phyloP scores from a whole-genome alignment of 2,329 filamentous ascomycete genomes.

The Orbilia oligospora region DNA sequence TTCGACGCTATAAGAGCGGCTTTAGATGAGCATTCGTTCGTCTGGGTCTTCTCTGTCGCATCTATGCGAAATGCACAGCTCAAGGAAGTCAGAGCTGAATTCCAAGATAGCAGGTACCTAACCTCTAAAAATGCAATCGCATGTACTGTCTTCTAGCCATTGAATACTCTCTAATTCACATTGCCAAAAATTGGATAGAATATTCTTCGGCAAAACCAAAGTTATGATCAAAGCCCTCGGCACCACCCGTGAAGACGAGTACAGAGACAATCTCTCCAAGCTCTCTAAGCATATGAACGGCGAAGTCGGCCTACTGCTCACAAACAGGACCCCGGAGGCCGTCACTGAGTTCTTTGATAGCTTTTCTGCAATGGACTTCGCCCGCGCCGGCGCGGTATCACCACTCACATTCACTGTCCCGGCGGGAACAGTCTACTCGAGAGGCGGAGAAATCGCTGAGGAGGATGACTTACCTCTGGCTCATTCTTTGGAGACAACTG shows the following conservation, averaged over 20 bases:
- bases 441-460: constrained; percentile 81
- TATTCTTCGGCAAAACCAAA: constrained; percentile 99
- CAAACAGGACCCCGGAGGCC: constrained; percentile 78
- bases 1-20: constrained; percentile 89
- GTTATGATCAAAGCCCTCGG: constrained; percentile 98
- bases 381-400: constrained; percentile 84
- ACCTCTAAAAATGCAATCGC: constrained; percentile 34
- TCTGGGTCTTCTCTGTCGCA: constrained; percentile 93
- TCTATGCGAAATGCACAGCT: constrained; percentile 99
- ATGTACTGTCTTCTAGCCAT: constrained; percentile 44
- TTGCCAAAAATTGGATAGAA: constrained; percentile 70
- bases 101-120: constrained; percentile 83
- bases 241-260: constrained; percentile 80
- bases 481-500: constrained; percentile 89
- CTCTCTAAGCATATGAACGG: constrained; percentile 84
- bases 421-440: constrained; percentile 82
- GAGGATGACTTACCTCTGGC: constrained; percentile 89
- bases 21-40: constrained; percentile 86
- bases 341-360: constrained; percentile 80
- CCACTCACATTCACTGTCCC: constrained; percentile 84
- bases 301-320: constrained; percentile 91
- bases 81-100: constrained; percentile 88
- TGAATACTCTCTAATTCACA: constrained; percentile 79
- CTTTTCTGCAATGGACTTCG: constrained; percentile 86
- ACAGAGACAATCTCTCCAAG: constrained; percentile 66